Evolutionary conservation across 768 basidiomycete species (phyloP).

Genomic region (Psilocybe cyanescens): DNA sequence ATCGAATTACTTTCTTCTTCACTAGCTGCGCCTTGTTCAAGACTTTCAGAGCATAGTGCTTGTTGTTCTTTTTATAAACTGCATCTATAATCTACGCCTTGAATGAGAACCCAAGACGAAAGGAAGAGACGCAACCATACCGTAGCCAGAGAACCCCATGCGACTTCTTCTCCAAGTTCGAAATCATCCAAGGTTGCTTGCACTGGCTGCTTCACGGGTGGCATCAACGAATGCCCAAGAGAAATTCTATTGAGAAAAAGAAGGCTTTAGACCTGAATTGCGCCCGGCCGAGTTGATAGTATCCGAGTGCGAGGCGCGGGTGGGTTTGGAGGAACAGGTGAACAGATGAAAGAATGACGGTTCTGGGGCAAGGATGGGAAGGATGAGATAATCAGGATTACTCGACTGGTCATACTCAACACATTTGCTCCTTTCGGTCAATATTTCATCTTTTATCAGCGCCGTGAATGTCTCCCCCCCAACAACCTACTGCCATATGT

Average conservation of each 20-base stretch:
- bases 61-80: slow-evolving; percentile 31
- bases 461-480: background rate
- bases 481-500: background rate
- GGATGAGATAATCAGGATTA: slow-evolving; percentile 14
- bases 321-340: background rate
- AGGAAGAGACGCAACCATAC: slow-evolving; percentile 14
- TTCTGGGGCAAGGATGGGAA: slow-evolving; percentile 3
- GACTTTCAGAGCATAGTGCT: slow-evolving; percentile 44
- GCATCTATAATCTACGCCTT: slow-evolving; percentile 29
- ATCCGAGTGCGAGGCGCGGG: slow-evolving; percentile 3
- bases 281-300: background rate
- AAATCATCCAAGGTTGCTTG: slow-evolving; percentile 28
- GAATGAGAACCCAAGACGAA: slow-evolving; percentile 8
- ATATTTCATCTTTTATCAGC: background rate
- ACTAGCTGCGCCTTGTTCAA: slow-evolving; percentile 85
- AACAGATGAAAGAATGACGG: slow-evolving; percentile 1
- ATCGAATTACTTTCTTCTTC: slow-evolving; percentile 76
- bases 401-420: background rate
- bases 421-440: slow-evolving; percentile 13
- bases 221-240: slow-evolving; percentile 6
- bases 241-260: slow-evolving; percentile 7
- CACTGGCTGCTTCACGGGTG: slow-evolving; percentile 11
- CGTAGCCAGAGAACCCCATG: slow-evolving; percentile 36
- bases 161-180: slow-evolving; percentile 32
- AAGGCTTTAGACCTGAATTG: slow-evolving; percentile 6